Evolutionary conservation across 2,329 filamentous ascomycete species (phyloP).

Genomic region (Reticulascus tulasneorum): DNA sequence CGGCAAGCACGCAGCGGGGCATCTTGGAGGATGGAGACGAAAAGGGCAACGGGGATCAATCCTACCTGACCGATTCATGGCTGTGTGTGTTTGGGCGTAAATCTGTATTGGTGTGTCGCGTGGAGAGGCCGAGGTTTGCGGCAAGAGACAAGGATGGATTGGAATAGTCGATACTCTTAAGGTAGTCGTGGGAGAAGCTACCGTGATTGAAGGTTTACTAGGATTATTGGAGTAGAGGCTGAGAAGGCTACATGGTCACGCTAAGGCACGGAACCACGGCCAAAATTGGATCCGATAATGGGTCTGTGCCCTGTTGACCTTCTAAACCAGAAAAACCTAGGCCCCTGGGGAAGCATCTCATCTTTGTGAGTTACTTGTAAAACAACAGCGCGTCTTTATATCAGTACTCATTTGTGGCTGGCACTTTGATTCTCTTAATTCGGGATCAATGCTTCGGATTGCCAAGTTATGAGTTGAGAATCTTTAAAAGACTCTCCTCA

Average conservation of each 20-base stretch:
- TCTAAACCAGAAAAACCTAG: constrained; percentile 11
- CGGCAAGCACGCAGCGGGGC: constrained; percentile 11
- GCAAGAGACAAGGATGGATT: too few species aligned
- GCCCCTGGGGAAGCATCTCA: too few species aligned
- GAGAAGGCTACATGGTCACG: constrained; percentile 8
- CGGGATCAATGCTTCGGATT: too few species aligned
- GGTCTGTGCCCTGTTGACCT: constrained; percentile 9
- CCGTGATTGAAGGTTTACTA: constrained; percentile 9
- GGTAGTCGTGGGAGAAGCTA: constrained; percentile 9
- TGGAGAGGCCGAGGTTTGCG: too few species aligned
- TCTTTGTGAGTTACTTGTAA: too few species aligned
- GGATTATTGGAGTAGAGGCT: constrained; percentile 11
- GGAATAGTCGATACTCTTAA: too few species aligned
- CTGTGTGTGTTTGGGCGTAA: constrained; percentile 20
- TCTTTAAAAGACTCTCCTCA: constrained; percentile 33
- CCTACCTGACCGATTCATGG: constrained; percentile 61
- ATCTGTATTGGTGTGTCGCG: constrained; percentile 7
- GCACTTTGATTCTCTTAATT: too few species aligned
- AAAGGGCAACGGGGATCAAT: constrained; percentile 12
- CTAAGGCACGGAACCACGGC: constrained; percentile 13
- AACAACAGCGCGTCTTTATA: too few species aligned
- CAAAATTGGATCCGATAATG: constrained; percentile 18
- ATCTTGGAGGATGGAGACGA: constrained; percentile 8
- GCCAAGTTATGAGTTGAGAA: not conserved
- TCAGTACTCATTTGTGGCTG: too few species aligned